Percentiles rank a stretch among this genome's conserved stretches.
Evolutionary conservation across 2,329 filamentous ascomycete genomes (phyloP).

Genomic region (Beauveria asiatica): DNA sequence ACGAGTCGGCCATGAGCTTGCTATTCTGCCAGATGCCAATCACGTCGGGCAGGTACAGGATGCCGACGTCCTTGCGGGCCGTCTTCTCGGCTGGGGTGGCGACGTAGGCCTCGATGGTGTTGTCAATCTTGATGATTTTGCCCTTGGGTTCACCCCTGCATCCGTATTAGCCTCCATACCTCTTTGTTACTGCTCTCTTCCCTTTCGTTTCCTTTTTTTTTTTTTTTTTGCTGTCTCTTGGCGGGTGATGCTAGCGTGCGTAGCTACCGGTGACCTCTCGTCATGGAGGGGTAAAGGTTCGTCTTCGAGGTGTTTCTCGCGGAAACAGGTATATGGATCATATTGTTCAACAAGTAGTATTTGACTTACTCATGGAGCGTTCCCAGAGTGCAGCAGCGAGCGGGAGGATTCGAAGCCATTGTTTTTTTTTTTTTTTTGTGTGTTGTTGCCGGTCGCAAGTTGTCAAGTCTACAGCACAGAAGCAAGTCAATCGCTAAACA

Average conservation of each 20-base stretch:
- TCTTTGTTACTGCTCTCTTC: not conserved
- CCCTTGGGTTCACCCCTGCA: constrained; percentile 40
- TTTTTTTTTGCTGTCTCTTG: not conserved
- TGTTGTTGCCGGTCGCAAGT: not conserved
- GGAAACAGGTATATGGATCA: not conserved
- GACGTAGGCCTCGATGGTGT: constrained; percentile 16
- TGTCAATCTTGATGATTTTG: constrained; percentile 34
- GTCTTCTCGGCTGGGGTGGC: constrained; percentile 15
- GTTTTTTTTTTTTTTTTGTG: not conserved
- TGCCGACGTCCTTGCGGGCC: constrained; percentile 21
- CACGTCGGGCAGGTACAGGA: constrained; percentile 30
- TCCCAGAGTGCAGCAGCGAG: constrained; percentile 43
- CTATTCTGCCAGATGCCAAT: constrained; percentile 32
- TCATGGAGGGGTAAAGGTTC: not conserved
- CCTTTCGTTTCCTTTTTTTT: not conserved
- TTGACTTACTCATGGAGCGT: constrained; percentile 43
- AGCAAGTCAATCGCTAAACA: not conserved
- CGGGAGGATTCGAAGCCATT: constrained; percentile 48
- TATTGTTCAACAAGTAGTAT: not conserved
- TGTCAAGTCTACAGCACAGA: not conserved
- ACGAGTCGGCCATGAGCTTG: constrained; percentile 33
- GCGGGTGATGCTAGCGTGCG: not conserved
- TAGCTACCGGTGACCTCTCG: not conserved
- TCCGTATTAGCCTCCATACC: not conserved
- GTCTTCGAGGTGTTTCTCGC: not conserved